Evolutionary conservation across 331 rosid species (phyloP).

Genomic region (Rosa hybrid): DNA sequence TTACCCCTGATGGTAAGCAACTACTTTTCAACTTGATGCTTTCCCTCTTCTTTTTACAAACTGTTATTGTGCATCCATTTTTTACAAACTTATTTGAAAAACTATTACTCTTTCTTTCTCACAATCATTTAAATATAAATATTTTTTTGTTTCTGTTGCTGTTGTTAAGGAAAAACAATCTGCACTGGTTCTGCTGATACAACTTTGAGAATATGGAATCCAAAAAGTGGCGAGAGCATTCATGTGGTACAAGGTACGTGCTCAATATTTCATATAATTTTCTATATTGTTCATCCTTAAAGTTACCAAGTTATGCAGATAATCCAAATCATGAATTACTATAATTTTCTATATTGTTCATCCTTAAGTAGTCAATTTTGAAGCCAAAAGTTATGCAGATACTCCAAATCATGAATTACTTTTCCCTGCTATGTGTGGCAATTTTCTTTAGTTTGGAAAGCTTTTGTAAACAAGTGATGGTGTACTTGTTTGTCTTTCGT

Average conservation of each 20-base stretch:
- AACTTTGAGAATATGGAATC: slow-evolving; percentile 90
- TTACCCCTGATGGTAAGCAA: slow-evolving; percentile 90
- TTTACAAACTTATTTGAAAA: background rate
- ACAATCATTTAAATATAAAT: slow-evolving; percentile 6
- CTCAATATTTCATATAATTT: slow-evolving; percentile 6
- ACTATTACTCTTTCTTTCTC: background rate
- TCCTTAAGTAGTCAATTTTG: slow-evolving; percentile 10
- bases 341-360: slow-evolving; percentile 7
- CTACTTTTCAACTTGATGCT: slow-evolving; percentile 29
- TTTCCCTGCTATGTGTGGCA: background rate
- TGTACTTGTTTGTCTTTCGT: slow-evolving; percentile 9
- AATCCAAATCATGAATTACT: background rate
- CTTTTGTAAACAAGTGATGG: background rate
- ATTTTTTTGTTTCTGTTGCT: slow-evolving; percentile 17
- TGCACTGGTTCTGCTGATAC: slow-evolving; percentile 96
- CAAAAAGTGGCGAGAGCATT: slow-evolving; percentile 71
- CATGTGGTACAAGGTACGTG: slow-evolving; percentile 76
- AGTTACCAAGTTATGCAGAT: background rate
- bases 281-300: background rate
- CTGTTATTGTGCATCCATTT: background rate
- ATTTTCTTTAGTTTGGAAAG: background rate
- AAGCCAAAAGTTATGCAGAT: background rate
- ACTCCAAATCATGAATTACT: background rate
- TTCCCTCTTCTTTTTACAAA: background rate
- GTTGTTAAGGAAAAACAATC: slow-evolving; percentile 62